Conservation (phyloP, 441 rosid species). For the Pelargonium australe region DNA sequence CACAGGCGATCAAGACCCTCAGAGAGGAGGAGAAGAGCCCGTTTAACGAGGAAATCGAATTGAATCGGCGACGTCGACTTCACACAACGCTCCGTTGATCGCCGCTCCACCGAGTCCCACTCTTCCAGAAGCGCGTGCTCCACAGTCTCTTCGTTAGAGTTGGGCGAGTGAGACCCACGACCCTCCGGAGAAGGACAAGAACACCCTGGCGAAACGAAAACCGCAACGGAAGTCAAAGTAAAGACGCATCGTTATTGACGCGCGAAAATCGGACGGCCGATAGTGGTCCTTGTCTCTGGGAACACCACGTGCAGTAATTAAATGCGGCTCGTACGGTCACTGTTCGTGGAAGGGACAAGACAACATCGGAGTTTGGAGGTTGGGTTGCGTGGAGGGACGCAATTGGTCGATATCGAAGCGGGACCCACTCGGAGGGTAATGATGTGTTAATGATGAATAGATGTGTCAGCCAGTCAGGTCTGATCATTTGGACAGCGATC, state of each 20-base stretch:
- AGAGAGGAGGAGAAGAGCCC: no score
- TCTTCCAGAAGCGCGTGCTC: background rate
- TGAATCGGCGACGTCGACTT: constrained; percentile 5
- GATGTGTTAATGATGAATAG: constrained; percentile 5
- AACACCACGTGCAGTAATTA: background rate
- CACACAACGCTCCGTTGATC: background rate
- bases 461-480: background rate
- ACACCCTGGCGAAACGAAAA: background rate
- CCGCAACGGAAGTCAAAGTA: background rate
- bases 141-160: background rate
- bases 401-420: background rate
- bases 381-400: background rate
- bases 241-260: background rate
- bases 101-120: background rate
- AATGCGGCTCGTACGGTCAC: background rate
- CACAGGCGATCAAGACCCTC: background rate
- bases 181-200: background rate
- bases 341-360: background rate
- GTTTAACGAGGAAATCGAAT: background rate
- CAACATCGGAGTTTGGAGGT: background rate
- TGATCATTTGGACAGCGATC: background rate
- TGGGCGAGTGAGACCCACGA: background rate
- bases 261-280: background rate
- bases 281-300: no score
- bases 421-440: background rate